Conservation (phyloP, 257 asterid species). For the Solanum dulcamara region DNA sequence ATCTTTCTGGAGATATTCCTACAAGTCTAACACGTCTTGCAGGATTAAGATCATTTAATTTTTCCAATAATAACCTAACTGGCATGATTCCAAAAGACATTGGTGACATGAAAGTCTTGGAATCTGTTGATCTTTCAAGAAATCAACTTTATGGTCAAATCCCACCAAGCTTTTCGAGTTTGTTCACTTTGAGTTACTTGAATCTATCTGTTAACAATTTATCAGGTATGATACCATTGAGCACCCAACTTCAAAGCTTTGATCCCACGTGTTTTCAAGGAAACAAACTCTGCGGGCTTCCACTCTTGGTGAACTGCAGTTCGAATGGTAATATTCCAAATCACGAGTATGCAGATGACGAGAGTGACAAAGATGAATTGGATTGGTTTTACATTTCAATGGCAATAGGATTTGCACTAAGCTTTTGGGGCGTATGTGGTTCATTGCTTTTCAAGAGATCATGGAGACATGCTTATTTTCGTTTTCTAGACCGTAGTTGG, state of each 20-base stretch:
- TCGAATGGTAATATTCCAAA: background rate
- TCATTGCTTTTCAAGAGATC: background rate
- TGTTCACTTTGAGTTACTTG: background rate
- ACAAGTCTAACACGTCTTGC: conserved; percentile 9
- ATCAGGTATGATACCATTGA: background rate
- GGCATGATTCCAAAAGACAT: conserved; percentile 21
- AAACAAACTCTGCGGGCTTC: background rate
- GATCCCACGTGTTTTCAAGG: background rate
- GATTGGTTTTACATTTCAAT: conserved; percentile 7
- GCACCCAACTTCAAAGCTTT: conserved; percentile 7
- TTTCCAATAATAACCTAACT: conserved; percentile 14
- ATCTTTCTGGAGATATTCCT: conserved; percentile 18
- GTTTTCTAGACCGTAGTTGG: background rate
- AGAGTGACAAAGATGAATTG: background rate
- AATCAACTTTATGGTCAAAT: conserved; percentile 4
- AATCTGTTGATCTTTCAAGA: background rate
- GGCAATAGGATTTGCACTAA: conserved; percentile 5
- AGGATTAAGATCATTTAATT: conserved; percentile 11
- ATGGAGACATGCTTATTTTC: background rate
- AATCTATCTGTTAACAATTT: conserved; percentile 7
- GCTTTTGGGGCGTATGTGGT: background rate
- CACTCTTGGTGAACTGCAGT: background rate
- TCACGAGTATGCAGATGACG: background rate
- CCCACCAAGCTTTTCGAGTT: background rate
- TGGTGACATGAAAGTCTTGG: background rate